A percentile compares a stretch with the other conserved stretches of the same genome.
Conservation (phyloP, 2,329 filamentous ascomycete genomes). For the Cladosporium sp. region DNA sequence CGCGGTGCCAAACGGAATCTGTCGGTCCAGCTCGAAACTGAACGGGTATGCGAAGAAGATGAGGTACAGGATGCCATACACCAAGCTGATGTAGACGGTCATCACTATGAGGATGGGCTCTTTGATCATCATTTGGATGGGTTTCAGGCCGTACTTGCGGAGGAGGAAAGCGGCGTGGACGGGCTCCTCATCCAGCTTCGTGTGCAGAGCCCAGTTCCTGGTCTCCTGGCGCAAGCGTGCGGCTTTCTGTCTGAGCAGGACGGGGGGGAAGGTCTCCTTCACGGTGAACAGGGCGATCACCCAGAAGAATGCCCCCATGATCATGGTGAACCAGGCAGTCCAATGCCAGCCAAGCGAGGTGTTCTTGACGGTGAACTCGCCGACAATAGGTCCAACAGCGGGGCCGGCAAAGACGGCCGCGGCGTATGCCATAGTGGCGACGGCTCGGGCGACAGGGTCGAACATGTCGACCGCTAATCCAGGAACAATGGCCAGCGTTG, state of each 20-base stretch:
- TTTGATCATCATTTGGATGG: slow-evolving; percentile 37
- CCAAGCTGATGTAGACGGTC: slow-evolving; percentile 37
- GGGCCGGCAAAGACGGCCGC: slow-evolving; percentile 46
- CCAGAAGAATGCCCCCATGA: slow-evolving; percentile 40
- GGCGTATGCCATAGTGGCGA: slow-evolving; percentile 18
- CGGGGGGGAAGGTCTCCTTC: slow-evolving; percentile 46
- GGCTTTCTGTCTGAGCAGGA: slow-evolving; percentile 46
- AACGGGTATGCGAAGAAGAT: slow-evolving; percentile 45
- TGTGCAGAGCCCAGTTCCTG: slow-evolving; percentile 42
- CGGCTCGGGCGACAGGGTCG: slow-evolving; percentile 39
- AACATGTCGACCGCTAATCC: slow-evolving; percentile 47
- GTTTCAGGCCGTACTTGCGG: slow-evolving; percentile 38
- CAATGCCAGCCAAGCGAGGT: slow-evolving; percentile 49
- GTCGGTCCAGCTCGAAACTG: slow-evolving; percentile 37
- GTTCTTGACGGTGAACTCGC: slow-evolving; percentile 44
- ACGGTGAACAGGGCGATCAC: slow-evolving; percentile 41
- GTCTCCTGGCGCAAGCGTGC: slow-evolving; percentile 43
- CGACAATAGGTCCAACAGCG: slow-evolving; percentile 43
- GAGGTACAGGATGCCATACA: slow-evolving; percentile 35
- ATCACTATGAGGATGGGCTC: slow-evolving; percentile 46
- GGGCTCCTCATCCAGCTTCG: slow-evolving; percentile 39
- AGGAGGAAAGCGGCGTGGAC: slow-evolving; percentile 10
- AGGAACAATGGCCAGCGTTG: slow-evolving; percentile 46
- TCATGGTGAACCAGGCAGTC: slow-evolving; percentile 51
- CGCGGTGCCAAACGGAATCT: slow-evolving; percentile 35